phyloP scores from a whole-genome alignment of 2,329 filamentous ascomycete species.

The Teratosphaeria zuluensis region DNA sequence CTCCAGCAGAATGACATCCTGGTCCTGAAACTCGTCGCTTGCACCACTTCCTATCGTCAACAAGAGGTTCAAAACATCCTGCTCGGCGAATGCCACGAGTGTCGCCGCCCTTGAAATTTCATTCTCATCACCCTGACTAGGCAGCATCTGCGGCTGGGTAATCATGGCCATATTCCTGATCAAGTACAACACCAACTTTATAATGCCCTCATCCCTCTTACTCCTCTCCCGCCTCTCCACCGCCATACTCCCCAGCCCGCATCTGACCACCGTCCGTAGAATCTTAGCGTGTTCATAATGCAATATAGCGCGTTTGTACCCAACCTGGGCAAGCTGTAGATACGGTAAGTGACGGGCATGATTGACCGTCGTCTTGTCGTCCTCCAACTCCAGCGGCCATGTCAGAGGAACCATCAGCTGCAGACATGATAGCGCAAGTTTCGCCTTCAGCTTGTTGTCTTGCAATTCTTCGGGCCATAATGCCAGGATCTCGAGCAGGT shows the following conservation, averaged over 20 bases:
- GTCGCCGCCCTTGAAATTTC: constrained; percentile 80
- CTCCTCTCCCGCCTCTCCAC: constrained; percentile 64
- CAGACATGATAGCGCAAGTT: constrained; percentile 73
- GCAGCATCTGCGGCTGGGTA: constrained; percentile 58
- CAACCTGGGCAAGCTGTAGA: constrained; percentile 74
- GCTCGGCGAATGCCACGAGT: constrained; percentile 79
- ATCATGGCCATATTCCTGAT: constrained; percentile 85
- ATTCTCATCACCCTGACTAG: constrained; percentile 77
- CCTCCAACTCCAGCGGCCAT: constrained; percentile 78
- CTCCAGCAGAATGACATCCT: constrained; percentile 84
- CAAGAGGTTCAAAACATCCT: constrained; percentile 80
- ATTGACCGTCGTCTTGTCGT: constrained; percentile 77
- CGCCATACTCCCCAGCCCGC: constrained; percentile 79
- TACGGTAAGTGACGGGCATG: constrained; percentile 88
- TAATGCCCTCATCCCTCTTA: constrained; percentile 77
- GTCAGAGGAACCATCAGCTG: constrained; percentile 88
- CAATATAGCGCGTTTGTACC: constrained; percentile 81
- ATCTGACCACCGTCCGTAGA: constrained; percentile 68
- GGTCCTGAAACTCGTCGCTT: constrained; percentile 81
- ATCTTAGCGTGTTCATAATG: constrained; percentile 71
- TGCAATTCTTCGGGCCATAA: constrained; percentile 65
- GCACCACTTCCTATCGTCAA: constrained; percentile 86
- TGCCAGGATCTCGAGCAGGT: constrained; percentile 81
- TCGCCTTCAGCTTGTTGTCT: constrained; percentile 66
- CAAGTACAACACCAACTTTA: constrained; percentile 82